These are phyloP conservation scores for Cystofilobasidium macerans DNA, from an alignment of 768 basidiomycete species.

Conservation along the genomic window DNA sequence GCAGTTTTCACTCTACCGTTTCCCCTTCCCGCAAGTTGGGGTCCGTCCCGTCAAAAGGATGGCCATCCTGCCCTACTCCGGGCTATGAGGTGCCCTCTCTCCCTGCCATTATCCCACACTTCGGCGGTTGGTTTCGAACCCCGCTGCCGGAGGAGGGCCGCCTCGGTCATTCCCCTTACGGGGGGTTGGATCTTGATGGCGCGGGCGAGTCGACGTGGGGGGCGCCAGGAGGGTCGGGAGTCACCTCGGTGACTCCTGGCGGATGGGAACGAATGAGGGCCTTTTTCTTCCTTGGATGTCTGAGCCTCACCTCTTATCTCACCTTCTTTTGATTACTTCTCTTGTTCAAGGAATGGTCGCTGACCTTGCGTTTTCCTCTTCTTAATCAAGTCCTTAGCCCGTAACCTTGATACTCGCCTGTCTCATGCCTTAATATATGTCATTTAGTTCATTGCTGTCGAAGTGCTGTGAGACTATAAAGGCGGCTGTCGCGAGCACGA, in stretches of 20 bases:
- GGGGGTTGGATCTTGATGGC: slow-evolving; percentile 11
- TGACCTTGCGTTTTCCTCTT: too few relatives aligned
- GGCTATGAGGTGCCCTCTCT: slow-evolving; percentile 8
- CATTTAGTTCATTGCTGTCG: too few relatives aligned
- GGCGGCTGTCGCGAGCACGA: too few relatives aligned
- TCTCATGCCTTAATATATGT: too few relatives aligned
- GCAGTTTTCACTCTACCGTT: slow-evolving; percentile 26
- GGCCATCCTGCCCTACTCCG: slow-evolving; percentile 8
- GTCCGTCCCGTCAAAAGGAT: slow-evolving; percentile 1
- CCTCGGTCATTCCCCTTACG: slow-evolving; percentile 11
- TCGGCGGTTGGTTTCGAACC: slow-evolving; percentile 17
- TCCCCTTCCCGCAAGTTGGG: slow-evolving; percentile 20
- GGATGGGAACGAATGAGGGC: slow-evolving; percentile 13
- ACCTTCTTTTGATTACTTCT: background rate
- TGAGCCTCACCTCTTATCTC: background rate
- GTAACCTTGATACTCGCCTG: too few relatives aligned
- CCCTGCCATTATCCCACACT: background rate
- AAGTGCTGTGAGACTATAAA: too few relatives aligned
- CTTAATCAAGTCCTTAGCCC: too few relatives aligned
- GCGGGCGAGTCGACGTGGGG: slow-evolving; percentile 15
- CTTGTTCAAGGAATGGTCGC: too few relatives aligned
- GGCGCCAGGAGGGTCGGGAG: background rate
- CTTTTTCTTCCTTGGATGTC: slow-evolving; percentile 18
- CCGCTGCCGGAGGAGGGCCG: slow-evolving; percentile 14
- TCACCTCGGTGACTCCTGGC: background rate